Conservation (phyloP, 2,329 filamentous ascomycete genomes). For the Dryadomyces quercus-mongolicae region DNA sequence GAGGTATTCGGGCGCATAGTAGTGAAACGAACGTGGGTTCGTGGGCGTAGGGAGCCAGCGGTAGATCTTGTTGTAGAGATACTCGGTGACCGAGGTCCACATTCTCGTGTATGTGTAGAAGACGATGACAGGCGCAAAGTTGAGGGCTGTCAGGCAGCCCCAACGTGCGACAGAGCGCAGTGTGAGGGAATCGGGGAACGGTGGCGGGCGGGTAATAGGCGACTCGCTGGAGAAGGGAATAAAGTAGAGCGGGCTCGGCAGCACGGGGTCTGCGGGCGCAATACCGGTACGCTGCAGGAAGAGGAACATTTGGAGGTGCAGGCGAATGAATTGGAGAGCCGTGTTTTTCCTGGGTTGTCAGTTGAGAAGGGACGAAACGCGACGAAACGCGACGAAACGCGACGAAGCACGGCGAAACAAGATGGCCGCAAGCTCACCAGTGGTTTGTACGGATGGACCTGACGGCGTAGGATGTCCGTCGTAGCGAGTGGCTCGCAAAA, state of each 20-base stretch:
- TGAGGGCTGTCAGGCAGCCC: conserved; percentile 28
- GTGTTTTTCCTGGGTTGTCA: conserved; percentile 7
- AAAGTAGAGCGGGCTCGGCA: conserved; percentile 38
- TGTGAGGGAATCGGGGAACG: conserved; percentile 26
- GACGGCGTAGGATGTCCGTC: conserved; percentile 15
- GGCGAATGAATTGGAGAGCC: conserved; percentile 23
- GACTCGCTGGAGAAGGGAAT: conserved; percentile 37
- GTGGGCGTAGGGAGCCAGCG: conserved; percentile 23
- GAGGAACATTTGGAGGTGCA: conserved; percentile 40
- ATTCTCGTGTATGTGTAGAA: conserved; percentile 31
- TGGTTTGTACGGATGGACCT: conserved; percentile 7
- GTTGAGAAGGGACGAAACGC: no score
- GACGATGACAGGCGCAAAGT: conserved; percentile 32
- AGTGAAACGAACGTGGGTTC: conserved; percentile 4
- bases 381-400: no score
- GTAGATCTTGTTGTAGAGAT: conserved; percentile 27
- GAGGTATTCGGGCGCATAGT: not conserved
- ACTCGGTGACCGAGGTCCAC: conserved; percentile 22
- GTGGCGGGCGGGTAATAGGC: conserved; percentile 37
- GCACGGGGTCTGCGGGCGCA: conserved; percentile 24
- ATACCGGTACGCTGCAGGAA: conserved; percentile 40
- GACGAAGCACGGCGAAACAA: not conserved
- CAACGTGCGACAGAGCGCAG: conserved; percentile 28
- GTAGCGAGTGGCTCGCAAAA: conserved; percentile 20
- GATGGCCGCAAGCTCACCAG: conserved; percentile 14